Percentiles rank a stretch among this genome's conserved stretches.
phyloP scores from a whole-genome alignment of 768 basidiomycete genomes.

The Xerocomus spinulosus region DNA sequence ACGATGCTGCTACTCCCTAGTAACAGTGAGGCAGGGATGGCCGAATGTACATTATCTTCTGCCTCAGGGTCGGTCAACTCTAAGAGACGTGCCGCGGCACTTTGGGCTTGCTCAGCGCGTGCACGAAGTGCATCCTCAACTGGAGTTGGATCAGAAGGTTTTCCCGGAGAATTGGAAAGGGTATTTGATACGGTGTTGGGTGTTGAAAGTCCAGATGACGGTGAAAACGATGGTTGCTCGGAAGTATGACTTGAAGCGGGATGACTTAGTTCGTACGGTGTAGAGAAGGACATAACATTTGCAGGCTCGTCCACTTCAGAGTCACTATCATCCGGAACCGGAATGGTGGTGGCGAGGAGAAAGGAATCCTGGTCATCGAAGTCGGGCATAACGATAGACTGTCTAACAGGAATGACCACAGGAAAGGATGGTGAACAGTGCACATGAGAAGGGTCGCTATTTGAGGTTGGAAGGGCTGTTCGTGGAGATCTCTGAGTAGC shows the following conservation, averaged over 20 bases:
- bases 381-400: slow-evolving; percentile 42
- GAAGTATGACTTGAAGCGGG: slow-evolving; percentile 37
- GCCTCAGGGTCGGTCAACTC: slow-evolving; percentile 84
- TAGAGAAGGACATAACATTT: slow-evolving; percentile 69
- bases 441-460: slow-evolving; percentile 22
- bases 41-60: slow-evolving; percentile 46
- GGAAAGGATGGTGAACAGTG: slow-evolving; percentile 10
- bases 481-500: slow-evolving; percentile 39
- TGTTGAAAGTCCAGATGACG: slow-evolving; percentile 47
- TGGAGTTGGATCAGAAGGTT: slow-evolving; percentile 44
- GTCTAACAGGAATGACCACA: slow-evolving; percentile 36
- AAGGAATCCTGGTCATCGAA: slow-evolving; percentile 54
- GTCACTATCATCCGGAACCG: slow-evolving; percentile 72
- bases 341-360: slow-evolving; percentile 65
- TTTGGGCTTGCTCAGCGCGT: slow-evolving; percentile 89
- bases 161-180: slow-evolving; percentile 48
- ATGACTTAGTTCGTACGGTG: slow-evolving; percentile 53
- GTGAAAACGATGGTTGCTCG: slow-evolving; percentile 48
- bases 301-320: slow-evolving; percentile 55
- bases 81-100: slow-evolving; percentile 81
- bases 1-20: slow-evolving; percentile 37
- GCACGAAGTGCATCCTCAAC: slow-evolving; percentile 84
- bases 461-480: slow-evolving; percentile 35
- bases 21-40: slow-evolving; percentile 52
- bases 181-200: slow-evolving; percentile 53